Conservation (phyloP, 1,284 basidiomycete genomes). For the Ustilago tritici region DNA sequence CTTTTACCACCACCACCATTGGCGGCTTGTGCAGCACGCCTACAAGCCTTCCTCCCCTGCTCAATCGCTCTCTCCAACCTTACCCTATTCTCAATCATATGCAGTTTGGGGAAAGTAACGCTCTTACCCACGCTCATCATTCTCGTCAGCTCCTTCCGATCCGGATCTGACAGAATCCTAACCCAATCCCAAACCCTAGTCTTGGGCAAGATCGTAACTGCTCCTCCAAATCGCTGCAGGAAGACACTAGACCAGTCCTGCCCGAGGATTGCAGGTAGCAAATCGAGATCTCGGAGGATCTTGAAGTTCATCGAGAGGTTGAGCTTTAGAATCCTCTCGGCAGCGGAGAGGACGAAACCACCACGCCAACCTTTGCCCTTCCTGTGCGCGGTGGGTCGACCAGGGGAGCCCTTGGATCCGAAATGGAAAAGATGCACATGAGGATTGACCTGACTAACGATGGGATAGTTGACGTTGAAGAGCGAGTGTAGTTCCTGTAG, state of each 20-base stretch:
- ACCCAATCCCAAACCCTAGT: constrained; percentile 66
- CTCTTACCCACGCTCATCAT: constrained; percentile 62
- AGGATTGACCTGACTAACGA: constrained; percentile 96
- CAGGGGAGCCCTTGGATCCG: constrained; percentile 90
- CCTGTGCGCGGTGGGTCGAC: constrained; percentile 89
- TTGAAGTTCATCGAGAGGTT: constrained; percentile 67
- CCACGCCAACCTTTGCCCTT: constrained; percentile 84
- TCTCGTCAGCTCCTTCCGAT: constrained; percentile 57
- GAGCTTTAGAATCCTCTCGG: constrained; percentile 68
- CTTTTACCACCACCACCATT: constrained; percentile 11
- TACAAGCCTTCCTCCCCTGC: constrained; percentile 51
- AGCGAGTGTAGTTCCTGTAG: constrained; percentile 82
- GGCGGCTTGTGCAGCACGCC: constrained; percentile 26
- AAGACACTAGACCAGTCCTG: constrained; percentile 68
- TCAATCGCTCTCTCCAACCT: constrained; percentile 65
- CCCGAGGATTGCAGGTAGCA: constrained; percentile 64
- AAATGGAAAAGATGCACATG: constrained; percentile 99
- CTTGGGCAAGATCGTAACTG: constrained; percentile 67
- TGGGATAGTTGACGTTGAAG: constrained; percentile 85
- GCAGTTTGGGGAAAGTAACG: constrained; percentile 66
- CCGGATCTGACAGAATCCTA: constrained; percentile 64
- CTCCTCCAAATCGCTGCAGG: constrained; percentile 64
- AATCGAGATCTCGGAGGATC: constrained; percentile 66
- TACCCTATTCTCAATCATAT: constrained; percentile 68
- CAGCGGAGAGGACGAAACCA: constrained; percentile 82